Base-by-base conservation (phyloP, 768 basidiomycete genomes). In the Tulasnella calospora region DNA sequence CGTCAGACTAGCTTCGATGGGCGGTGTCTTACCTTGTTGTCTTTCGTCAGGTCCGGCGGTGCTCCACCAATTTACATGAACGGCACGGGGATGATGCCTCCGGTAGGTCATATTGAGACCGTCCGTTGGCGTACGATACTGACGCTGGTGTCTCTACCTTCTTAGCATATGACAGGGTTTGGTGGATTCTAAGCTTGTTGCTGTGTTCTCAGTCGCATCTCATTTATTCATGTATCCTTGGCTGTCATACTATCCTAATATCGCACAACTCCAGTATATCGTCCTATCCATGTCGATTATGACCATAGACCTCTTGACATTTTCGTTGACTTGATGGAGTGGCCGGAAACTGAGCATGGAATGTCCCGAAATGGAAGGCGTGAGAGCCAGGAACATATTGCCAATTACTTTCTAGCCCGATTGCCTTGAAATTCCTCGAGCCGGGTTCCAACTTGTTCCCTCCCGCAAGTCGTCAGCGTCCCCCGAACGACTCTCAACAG, bases 151-250 rank as follows among this genome's bases (percentile, higher is more conserved):
- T 61, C 30, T 61, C n/a, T 40, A 9, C 23, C 33, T 55, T 69
- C 74, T 46, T 81, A 90, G 89, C 84, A 87, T 77, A 90, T 90
- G 90, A 92, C 91, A 81, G 91, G 91, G 38, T 92, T 89, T 82
- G 88, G 88, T 80, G 82, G 81, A 76, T 85, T 86, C 80, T 87
- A 55, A 76, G 51, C 44, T 46, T 35, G 57, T 57, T n/a, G n/a
- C n/a, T 71, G 71, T 71, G 71, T 71, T 71, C 12, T 71, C 41
- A 13, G 27, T 71, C 23, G 57, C 57, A 61, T 61, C 23, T 61
- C 57, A 61, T 61, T 61, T 61, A 61, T 61, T 61, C 57, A 61
- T 61, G 57, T 61, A 61, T 61, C 57, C 57, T 30, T 61, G 57
- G 57, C 57, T 61, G 57, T 61, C 57, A 61, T 61, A 61, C 57